Percentiles rank a stretch among this genome's conserved stretches.
These are phyloP conservation scores for Penicillium sp. DNA, from an alignment of 2,329 filamentous ascomycete genomes.

Conservation along the genomic window DNA sequence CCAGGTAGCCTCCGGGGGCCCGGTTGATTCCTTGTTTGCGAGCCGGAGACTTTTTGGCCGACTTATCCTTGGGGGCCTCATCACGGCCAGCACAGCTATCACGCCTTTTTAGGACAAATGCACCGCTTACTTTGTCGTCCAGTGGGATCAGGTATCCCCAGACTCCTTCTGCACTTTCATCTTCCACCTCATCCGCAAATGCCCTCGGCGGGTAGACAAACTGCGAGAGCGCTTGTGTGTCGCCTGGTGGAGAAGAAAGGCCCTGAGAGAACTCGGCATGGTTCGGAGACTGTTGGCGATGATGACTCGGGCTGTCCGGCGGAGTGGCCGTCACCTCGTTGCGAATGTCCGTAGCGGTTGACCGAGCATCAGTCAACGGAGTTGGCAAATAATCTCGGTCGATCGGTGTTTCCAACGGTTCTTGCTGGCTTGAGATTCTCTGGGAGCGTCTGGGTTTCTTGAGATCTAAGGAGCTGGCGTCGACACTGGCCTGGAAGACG, in stretches of 20 bases:
- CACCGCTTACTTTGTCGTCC: slow-evolving; percentile 63
- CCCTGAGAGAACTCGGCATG: slow-evolving; percentile 38
- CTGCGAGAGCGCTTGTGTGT: slow-evolving; percentile 77
- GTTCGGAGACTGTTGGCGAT: slow-evolving; percentile 40
- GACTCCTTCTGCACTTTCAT: slow-evolving; percentile 78
- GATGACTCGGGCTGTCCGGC: slow-evolving; percentile 57
- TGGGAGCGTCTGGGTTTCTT: slow-evolving; percentile 84
- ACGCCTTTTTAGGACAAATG: slow-evolving; percentile 70
- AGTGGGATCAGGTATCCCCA: slow-evolving; percentile 94
- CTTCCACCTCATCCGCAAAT: slow-evolving; percentile 75
- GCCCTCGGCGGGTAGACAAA: slow-evolving; percentile 67
- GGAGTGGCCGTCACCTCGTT: slow-evolving; percentile 72
- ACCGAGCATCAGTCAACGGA: slow-evolving; percentile 67
- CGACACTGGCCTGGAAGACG: slow-evolving; percentile 58
- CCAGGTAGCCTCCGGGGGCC: slow-evolving; percentile 76
- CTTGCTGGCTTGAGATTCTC: slow-evolving; percentile 60
- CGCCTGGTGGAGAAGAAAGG: slow-evolving; percentile 63
- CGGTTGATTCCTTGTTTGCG: slow-evolving; percentile 54
- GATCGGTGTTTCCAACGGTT: slow-evolving; percentile 55
- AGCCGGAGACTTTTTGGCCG: slow-evolving; percentile 40
- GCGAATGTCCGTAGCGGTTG: slow-evolving; percentile 55
- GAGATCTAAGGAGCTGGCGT: slow-evolving; percentile 56
- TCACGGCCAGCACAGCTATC: slow-evolving; percentile 59
- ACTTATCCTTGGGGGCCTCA: slow-evolving; percentile 27
- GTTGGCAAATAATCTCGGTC: slow-evolving; percentile 71